phyloP scores from a whole-genome alignment of 768 basidiomycete species.

The Pleurotus salmoneostramineus region DNA sequence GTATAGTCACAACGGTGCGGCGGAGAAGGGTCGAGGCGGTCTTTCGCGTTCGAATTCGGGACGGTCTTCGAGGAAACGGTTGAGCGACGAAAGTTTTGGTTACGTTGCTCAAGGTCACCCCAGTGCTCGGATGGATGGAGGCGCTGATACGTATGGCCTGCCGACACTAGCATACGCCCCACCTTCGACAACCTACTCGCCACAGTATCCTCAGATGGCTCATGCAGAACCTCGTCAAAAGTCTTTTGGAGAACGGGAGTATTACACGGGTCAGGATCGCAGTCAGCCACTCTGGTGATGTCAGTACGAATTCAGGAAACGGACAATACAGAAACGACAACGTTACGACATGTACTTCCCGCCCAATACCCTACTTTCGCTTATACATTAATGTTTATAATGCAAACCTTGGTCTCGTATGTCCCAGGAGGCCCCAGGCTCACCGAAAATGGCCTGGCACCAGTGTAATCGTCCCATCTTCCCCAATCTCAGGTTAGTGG shows the following conservation, averaged over 20 bases:
- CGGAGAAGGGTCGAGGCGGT: background rate
- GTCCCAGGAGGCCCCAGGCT: too few relatives aligned
- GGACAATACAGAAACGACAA: background rate
- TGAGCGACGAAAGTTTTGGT: conserved; percentile 1
- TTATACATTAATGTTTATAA: too few relatives aligned
- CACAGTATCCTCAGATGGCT: background rate
- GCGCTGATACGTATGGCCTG: background rate
- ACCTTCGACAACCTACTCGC: background rate
- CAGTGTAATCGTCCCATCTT: too few relatives aligned
- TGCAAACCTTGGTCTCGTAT: too few relatives aligned
- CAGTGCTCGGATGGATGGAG: background rate
- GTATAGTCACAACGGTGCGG: background rate
- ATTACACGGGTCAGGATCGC: background rate
- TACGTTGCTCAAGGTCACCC: background rate
- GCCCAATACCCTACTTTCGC: too few relatives aligned
- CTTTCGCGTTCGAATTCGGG: background rate
- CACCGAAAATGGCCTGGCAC: too few relatives aligned
- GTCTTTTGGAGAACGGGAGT: background rate
- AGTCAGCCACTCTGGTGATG: background rate
- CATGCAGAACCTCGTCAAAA: background rate
- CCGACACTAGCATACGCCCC: background rate
- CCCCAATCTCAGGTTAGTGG: too few relatives aligned
- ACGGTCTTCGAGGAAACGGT: background rate
- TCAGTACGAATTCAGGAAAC: too few relatives aligned
- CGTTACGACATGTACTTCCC: too few relatives aligned